Conservation (phyloP, 129 eudicot species). For the Smallanthus sonchifolius region DNA sequence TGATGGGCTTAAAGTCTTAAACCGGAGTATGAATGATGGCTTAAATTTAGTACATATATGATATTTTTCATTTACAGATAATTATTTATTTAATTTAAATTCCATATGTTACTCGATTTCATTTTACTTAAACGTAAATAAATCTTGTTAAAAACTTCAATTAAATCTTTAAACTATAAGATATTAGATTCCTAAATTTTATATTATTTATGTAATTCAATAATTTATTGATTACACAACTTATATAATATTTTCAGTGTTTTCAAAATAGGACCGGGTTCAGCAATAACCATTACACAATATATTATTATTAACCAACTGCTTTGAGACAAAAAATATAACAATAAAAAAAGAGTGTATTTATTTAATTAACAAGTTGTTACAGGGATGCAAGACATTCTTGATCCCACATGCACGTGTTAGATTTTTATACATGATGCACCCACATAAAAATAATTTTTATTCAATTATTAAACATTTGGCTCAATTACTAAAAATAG, state of each 20-base stretch:
- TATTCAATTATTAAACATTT: background rate
- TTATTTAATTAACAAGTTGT: constrained; percentile 20
- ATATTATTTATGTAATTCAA: too few relatives aligned
- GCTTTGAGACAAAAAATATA: background rate
- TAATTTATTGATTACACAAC: too few relatives aligned
- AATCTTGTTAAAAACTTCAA: background rate
- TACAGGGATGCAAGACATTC: constrained; percentile 28
- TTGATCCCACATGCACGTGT: constrained; percentile 36
- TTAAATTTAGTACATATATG: background rate
- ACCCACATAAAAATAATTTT: background rate
- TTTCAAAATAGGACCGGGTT: too few relatives aligned
- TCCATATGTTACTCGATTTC: background rate
- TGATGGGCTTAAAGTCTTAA: background rate
- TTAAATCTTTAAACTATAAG: too few relatives aligned
- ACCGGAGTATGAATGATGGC: background rate
- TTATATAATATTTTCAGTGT: too few relatives aligned
- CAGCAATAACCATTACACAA: background rate
- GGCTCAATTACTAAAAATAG: constrained; percentile 1
- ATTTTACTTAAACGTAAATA: background rate
- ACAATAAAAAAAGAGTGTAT: background rate
- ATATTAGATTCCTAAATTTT: too few relatives aligned
- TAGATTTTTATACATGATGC: background rate
- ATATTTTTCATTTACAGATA: background rate
- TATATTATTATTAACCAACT: background rate
- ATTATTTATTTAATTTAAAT: background rate